A percentile compares a stretch with the other conserved stretches of the same genome.
Evolutionary conservation across 202 grass and related monocot genomes (phyloP).

Genomic region (Schoenoplectus triqueter): DNA sequence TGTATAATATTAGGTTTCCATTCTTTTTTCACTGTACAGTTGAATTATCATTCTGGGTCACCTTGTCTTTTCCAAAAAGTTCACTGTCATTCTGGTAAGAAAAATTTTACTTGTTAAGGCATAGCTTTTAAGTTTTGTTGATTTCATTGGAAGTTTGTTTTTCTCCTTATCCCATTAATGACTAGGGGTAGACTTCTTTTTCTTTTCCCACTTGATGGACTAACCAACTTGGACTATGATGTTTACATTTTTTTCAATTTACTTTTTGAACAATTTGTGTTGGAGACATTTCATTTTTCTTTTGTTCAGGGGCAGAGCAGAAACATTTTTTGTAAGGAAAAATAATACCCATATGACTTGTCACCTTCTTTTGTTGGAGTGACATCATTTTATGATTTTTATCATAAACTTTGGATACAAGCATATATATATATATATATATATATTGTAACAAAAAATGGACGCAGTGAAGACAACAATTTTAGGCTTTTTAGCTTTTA

Average conservation of each 20-base stretch:
- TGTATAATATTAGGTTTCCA: background rate
- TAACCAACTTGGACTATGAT: background rate
- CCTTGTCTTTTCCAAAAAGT: conserved; percentile 2
- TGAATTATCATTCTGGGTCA: background rate
- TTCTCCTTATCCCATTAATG: background rate
- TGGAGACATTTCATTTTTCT: background rate
- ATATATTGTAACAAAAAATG: too few species aligned
- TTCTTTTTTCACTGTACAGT: conserved; percentile 28
- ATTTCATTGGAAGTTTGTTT: background rate
- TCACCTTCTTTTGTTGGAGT: too few species aligned
- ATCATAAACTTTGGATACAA: too few species aligned
- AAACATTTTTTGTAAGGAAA: background rate
- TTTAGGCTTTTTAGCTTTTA: too few species aligned
- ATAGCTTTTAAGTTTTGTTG: background rate
- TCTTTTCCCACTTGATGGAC: background rate
- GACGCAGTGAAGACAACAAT: too few species aligned
- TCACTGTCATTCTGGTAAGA: conserved; percentile 1
- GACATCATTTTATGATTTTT: background rate
- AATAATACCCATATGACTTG: too few species aligned
- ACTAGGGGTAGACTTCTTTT: conserved; percentile 9
- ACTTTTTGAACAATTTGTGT: background rate
- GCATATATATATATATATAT: too few species aligned
- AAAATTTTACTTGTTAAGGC: background rate
- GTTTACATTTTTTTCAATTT: background rate
- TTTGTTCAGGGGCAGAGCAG: background rate